Percentiles rank a stretch among this genome's conserved stretches.
phyloP scores from a whole-genome alignment of 768 basidiomycete genomes.

The Leccinum subgranulosum region DNA sequence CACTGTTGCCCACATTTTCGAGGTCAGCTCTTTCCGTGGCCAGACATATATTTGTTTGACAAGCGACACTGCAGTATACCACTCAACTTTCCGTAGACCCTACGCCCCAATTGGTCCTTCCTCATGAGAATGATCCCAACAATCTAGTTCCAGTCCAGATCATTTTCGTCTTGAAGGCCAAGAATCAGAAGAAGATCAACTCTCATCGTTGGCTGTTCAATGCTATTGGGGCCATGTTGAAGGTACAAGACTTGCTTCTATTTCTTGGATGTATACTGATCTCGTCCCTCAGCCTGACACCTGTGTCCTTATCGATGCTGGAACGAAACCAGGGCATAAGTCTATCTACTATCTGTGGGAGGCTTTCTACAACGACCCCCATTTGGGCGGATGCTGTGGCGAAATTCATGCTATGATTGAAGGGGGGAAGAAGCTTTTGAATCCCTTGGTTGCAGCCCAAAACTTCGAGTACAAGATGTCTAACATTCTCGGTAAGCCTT shows the following conservation, averaged over 20 bases:
- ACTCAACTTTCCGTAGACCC: constrained; percentile 93
- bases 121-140: constrained; percentile 85
- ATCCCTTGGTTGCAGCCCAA: constrained; percentile 91
- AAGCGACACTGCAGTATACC: constrained; percentile 64
- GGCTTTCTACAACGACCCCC: constrained; percentile 76
- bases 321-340: constrained; percentile 95
- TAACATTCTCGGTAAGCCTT: constrained; percentile 74
- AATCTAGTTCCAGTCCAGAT: constrained; percentile 93
- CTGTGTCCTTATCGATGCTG: constrained; percentile 91
- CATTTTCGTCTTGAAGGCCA: constrained; percentile 86
- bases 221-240: constrained; percentile 78
- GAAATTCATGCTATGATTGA: constrained; percentile 98
- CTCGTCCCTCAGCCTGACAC: constrained; percentile 66
- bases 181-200: constrained; percentile 96
- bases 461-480: constrained; percentile 99
- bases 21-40: constrained; percentile 46
- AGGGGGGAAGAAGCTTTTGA: constrained; percentile 86
- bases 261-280: constrained; percentile 2
- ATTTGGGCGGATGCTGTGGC: constrained; percentile 87
- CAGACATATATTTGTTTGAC: constrained; percentile 4
- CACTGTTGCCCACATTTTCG: constrained; percentile 92
- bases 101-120: constrained; percentile 86
- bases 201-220: constrained; percentile 97
- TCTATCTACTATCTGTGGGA: constrained; percentile 96
- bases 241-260: constrained; percentile 41